Evolutionary conservation across 2,329 filamentous ascomycete genomes (phyloP).

Genomic region (Phymatotrichopsis omnivora): DNA sequence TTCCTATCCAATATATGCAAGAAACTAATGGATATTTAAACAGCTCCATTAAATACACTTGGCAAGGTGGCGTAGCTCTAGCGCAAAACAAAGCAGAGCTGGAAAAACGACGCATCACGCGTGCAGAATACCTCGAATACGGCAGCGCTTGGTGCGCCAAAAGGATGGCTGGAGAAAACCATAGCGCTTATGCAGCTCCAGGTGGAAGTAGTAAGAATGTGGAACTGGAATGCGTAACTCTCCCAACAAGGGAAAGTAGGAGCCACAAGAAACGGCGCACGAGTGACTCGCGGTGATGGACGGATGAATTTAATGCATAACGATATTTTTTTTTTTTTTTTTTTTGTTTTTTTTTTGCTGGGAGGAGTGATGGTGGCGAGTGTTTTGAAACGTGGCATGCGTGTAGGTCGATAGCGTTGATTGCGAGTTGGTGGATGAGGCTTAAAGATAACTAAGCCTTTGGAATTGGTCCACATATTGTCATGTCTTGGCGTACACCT

Average conservation of each 20-base stretch:
- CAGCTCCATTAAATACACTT: constrained; percentile 71
- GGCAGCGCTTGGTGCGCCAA: constrained; percentile 64
- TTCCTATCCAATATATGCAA: neutral
- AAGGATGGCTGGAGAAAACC: constrained; percentile 48
- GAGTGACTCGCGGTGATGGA: constrained; percentile 12
- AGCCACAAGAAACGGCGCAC: constrained; percentile 22
- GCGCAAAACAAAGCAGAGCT: constrained; percentile 57
- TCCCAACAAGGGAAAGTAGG: constrained; percentile 23
- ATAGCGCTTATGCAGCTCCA: constrained; percentile 6
- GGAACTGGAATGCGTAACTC: no score
- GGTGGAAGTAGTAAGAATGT: constrained; percentile 3
- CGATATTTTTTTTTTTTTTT: constrained; percentile 7
- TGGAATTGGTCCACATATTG: no score
- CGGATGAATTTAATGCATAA: neutral
- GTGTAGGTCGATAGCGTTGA: no score
- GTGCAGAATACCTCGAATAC: constrained; percentile 81
- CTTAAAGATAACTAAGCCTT: no score
- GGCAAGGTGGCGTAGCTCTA: constrained; percentile 72
- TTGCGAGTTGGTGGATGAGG: no score
- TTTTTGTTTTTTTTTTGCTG: neutral
- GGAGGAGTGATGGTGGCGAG: no score
- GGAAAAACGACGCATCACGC: constrained; percentile 63
- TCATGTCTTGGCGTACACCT: no score
- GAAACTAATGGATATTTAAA: constrained; percentile 30
- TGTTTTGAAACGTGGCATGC: no score